Conservation (phyloP, 78 protist species). For the Emiliania huxleyi region DNA sequence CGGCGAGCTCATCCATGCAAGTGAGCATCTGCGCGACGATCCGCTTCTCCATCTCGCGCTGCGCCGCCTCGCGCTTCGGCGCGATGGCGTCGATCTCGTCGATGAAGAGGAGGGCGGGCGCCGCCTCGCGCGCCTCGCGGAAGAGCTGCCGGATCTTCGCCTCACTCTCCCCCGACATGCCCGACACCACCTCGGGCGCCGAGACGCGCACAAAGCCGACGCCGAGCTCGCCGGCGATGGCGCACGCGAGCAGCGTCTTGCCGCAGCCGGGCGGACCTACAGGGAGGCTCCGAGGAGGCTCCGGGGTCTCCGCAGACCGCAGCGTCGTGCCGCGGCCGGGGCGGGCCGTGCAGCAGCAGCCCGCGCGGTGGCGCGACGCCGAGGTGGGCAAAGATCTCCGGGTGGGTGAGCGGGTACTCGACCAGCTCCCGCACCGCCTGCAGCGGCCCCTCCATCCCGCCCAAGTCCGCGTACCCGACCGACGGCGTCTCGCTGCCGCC, state of each 20-base stretch:
- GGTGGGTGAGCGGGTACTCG: slow-evolving; percentile 83
- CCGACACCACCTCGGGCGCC: slow-evolving; percentile 92
- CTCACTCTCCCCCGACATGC: slow-evolving; percentile 95
- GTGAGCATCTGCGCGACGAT: slow-evolving; percentile 97
- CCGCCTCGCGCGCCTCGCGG: slow-evolving; percentile 18
- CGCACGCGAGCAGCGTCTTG: slow-evolving; percentile 87
- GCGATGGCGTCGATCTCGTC: slow-evolving; percentile 97
- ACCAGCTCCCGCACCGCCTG: slow-evolving; percentile 80
- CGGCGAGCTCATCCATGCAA: slow-evolving; percentile 82
- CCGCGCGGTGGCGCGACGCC: slow-evolving; percentile 85
- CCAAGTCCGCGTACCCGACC: slow-evolving; percentile 65
- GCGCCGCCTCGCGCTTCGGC: slow-evolving; percentile 91
- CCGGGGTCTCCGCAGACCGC: slow-evolving; percentile 12
- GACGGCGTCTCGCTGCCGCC: slow-evolving; percentile 42
- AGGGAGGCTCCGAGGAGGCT: too few species aligned
- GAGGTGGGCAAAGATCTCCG: slow-evolving; percentile 77
- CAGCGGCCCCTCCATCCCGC: slow-evolving; percentile 74
- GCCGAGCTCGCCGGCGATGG: slow-evolving; percentile 85
- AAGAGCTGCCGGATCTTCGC: slow-evolving; percentile 58
- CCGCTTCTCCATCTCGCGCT: slow-evolving; percentile 95
- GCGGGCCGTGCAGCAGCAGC: slow-evolving; percentile 91
- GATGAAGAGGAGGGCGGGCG: slow-evolving; percentile 92
- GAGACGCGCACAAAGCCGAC: slow-evolving; percentile 72
- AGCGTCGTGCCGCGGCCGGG: slow-evolving; percentile 95
- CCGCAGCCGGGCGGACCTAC: slow-evolving; percentile 98